Evolutionary conservation across 495 filamentous ascomycete genomes (phyloP).

Genomic region (Elasticomyces elasticus): DNA sequence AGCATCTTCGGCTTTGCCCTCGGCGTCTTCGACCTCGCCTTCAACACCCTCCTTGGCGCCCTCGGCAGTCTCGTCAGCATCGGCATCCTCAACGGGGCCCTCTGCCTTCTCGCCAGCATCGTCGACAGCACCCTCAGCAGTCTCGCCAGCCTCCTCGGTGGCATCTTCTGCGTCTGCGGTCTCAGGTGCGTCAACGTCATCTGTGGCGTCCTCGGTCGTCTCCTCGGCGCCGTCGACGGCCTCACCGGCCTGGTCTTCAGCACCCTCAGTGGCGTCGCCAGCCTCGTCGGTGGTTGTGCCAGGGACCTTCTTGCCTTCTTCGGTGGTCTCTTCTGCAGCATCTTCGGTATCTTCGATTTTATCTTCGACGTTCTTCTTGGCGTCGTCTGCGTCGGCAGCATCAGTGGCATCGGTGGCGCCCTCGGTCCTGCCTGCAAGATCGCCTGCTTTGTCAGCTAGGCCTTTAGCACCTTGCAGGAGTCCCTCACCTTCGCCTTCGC

Average conservation of each 20-base stretch:
- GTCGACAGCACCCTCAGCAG: slow-evolving; percentile 18
- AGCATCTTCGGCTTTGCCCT: slow-evolving; percentile 12
- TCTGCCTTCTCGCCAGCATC: slow-evolving; percentile 29
- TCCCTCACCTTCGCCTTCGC: slow-evolving; percentile 10
- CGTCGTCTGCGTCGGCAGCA: slow-evolving; percentile 16
- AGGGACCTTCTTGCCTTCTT: slow-evolving; percentile 24
- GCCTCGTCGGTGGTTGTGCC: slow-evolving; percentile 23
- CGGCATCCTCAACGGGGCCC: slow-evolving; percentile 31
- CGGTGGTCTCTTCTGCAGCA: slow-evolving; percentile 17
- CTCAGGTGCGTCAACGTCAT: slow-evolving; percentile 22
- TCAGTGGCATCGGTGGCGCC: slow-evolving; percentile 28
- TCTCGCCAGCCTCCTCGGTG: slow-evolving; percentile 12
- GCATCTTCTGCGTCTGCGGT: too few relatives aligned
- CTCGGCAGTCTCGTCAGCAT: slow-evolving; percentile 22
- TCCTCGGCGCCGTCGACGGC: slow-evolving; percentile 26
- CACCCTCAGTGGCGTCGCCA: slow-evolving; percentile 16
- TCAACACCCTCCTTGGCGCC: slow-evolving; percentile 19
- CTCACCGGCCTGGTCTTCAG: slow-evolving; percentile 16
- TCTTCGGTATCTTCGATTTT: slow-evolving; percentile 23
- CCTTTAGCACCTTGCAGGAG: slow-evolving; percentile 19
- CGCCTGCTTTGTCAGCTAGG: slow-evolving; percentile 20
- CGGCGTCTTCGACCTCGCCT: neutral
- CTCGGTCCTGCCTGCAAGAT: slow-evolving; percentile 21
- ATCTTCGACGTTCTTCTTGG: slow-evolving; percentile 24
- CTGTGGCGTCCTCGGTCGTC: slow-evolving; percentile 19